Base-by-base conservation (phyloP, 169 alveolate species). In the Eimeria praecox region DNA sequence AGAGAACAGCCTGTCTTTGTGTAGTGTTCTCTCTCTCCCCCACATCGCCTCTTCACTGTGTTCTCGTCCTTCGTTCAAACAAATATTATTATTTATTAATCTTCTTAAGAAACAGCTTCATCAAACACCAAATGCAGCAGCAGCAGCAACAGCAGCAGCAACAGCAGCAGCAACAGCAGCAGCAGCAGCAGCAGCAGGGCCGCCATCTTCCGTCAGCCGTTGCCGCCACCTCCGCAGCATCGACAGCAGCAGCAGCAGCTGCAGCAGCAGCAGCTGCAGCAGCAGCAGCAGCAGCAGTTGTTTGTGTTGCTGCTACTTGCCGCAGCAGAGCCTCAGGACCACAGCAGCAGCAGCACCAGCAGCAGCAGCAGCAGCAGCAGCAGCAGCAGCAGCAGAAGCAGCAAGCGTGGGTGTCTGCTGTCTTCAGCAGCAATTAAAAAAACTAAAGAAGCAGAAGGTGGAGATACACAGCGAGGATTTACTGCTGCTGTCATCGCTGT, bases 301-400 rank as follows among this genome's bases (percentile, higher is more conserved):
- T 22, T 27, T 24, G 56, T 35, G 85, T 42, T 30, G 52, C 85
- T 75, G 49, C 85, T 30, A 20, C 52, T 75, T 42, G 49, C 85
- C 40, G 85, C 85, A 8, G 85, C 85, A 75, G 52, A 1, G 16
- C 52, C 49, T 22, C 33, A 33, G n/a, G 40, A 33, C 52, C 54
- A 42, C 85, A 75, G 52, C 44, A 40, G 85, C 85, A 35, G 85
- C 27, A 30, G 85, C 85, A 40, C 52, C 85, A 75, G 85, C 52
- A 75, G 56, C 77, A 52, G 59, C 59, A 9, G 59, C 6, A 9
- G 59, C 59, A 52, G 59, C 59, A 52, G 38, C 77, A 20, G 85
- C 85, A 30, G 85, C 52, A 40, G n/a, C 56, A 75, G 85, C 85
- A 30, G 85, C 85, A 35, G 16, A 10, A 75, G 85, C 85, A 30